Conservation (phyloP, 2,329 filamentous ascomycete genomes). For the Neonectria faginata region DNA sequence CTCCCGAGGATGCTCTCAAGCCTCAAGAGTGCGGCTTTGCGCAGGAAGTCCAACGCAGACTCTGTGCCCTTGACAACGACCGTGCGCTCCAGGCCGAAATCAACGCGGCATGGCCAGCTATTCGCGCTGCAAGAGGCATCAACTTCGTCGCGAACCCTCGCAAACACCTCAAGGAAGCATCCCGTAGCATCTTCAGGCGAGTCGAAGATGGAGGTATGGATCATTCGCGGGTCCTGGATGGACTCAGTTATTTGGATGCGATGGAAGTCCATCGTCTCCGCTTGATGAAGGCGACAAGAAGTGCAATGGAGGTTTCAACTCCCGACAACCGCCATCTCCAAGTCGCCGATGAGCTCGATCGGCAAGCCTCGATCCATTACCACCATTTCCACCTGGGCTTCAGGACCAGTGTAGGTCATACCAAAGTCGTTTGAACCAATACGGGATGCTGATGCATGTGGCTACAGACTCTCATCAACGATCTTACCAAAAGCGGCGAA, state of each 20-base stretch:
- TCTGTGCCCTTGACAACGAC: conserved; percentile 50
- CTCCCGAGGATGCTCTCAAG: conserved; percentile 27
- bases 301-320: conserved; percentile 26
- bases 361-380: conserved; percentile 46
- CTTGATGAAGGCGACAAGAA: conserved; percentile 42
- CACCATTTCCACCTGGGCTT: conserved; percentile 49
- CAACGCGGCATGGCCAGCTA: conserved; percentile 32
- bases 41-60: conserved; percentile 46
- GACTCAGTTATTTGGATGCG: conserved; percentile 48
- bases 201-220: conserved; percentile 47
- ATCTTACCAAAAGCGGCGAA: conserved; percentile 31
- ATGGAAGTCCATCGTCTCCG: conserved; percentile 49
- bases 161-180: conserved; percentile 43
- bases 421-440: not conserved
- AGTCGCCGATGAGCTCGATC: conserved; percentile 48
- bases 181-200: conserved; percentile 44
- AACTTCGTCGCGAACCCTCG: conserved; percentile 46
- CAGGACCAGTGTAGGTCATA: conserved; percentile 48
- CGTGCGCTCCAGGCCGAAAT: conserved; percentile 35
- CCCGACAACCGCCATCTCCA: conserved; percentile 29
- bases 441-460: conserved; percentile 2
- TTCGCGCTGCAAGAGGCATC: conserved; percentile 30
- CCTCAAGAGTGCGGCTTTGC: conserved; percentile 50
- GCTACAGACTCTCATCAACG: conserved; percentile 45
- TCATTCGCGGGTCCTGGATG: conserved; percentile 43